Evolutionary conservation across 176 grass and related monocot species (phyloP).

Genomic region (Oryza glumipatula): DNA sequence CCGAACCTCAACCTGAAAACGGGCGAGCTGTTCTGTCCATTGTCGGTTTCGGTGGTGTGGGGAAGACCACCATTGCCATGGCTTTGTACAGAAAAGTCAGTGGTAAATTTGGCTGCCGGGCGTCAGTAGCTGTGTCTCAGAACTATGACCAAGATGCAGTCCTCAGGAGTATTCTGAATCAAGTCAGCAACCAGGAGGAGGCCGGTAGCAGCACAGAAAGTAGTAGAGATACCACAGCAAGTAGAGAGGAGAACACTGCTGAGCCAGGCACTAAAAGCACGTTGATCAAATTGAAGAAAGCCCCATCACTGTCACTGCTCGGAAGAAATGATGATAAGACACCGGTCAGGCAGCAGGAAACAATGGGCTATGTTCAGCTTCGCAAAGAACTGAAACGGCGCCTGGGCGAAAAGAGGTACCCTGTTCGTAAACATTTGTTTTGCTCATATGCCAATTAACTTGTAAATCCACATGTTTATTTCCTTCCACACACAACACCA

Average conservation of each 20-base stretch:
- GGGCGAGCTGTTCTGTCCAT: conserved; percentile 4
- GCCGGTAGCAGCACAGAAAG: no score
- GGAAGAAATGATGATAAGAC: background rate
- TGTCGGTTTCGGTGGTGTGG: background rate
- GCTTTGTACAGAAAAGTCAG: background rate
- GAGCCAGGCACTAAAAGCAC: background rate
- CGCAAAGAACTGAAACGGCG: background rate
- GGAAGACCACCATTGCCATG: conserved; percentile 29
- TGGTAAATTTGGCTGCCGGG: background rate
- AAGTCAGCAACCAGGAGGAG: background rate
- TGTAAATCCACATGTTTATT: background rate
- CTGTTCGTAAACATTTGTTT: background rate
- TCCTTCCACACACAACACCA: background rate
- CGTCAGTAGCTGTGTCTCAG: conserved; percentile 7
- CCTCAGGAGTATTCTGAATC: background rate
- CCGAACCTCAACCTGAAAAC: accelerated
- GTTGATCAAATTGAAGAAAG: background rate
- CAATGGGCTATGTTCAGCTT: background rate
- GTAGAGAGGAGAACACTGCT: no score
- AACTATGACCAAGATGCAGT: background rate
- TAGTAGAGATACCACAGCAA: background rate
- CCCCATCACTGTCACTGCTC: no score
- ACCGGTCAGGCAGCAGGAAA: no score
- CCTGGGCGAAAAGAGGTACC: background rate
- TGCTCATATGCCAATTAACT: background rate